Percentiles rank a stretch among this genome's conserved stretches.
phyloP scores from a whole-genome alignment of 768 basidiomycete species.

The Omphalotus guepiniiformis region DNA sequence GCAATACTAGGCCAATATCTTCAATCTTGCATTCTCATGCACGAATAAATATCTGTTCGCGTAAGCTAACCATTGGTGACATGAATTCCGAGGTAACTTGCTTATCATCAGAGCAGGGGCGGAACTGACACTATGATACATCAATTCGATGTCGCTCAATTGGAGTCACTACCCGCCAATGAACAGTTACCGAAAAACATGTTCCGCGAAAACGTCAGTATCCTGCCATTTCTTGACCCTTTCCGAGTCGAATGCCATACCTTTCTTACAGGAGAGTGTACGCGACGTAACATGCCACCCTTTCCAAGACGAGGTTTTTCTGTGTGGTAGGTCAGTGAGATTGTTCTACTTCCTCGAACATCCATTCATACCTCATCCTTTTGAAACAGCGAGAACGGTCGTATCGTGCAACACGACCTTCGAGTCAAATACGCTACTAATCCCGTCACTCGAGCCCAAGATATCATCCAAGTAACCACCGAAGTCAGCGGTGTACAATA shows the following conservation, averaged over 20 bases:
- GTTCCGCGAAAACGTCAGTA: conserved; percentile 5
- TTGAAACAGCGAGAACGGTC: conserved; percentile 61
- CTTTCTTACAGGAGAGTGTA: conserved; percentile 50
- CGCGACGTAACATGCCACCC: conserved; percentile 64
- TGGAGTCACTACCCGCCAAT: conserved; percentile 14
- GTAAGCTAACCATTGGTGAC: conserved; percentile 36
- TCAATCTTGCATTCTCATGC: conserved; percentile 68
- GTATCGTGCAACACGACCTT: conserved; percentile 57
- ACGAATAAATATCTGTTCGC: conserved; percentile 59
- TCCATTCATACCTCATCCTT: background rate
- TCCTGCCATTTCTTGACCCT: conserved; percentile 12
- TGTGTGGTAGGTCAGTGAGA: conserved; percentile 58
- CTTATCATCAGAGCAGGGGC: conserved; percentile 35
- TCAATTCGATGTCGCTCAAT: conserved; percentile 48
- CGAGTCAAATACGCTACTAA: conserved; percentile 32
- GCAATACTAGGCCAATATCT: conserved; percentile 61
- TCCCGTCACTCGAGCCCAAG: conserved; percentile 35
- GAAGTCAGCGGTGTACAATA: conserved; percentile 65
- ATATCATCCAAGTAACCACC: conserved; percentile 44
- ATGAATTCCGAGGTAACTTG: conserved; percentile 3
- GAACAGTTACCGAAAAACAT: background rate
- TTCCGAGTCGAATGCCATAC: conserved; percentile 15
- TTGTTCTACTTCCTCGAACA: background rate
- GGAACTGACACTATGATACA: conserved; percentile 49
- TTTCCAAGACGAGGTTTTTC: conserved; percentile 59